Conservation (phyloP, 2,329 filamentous ascomycete species). For the Sporothrix luriei region DNA sequence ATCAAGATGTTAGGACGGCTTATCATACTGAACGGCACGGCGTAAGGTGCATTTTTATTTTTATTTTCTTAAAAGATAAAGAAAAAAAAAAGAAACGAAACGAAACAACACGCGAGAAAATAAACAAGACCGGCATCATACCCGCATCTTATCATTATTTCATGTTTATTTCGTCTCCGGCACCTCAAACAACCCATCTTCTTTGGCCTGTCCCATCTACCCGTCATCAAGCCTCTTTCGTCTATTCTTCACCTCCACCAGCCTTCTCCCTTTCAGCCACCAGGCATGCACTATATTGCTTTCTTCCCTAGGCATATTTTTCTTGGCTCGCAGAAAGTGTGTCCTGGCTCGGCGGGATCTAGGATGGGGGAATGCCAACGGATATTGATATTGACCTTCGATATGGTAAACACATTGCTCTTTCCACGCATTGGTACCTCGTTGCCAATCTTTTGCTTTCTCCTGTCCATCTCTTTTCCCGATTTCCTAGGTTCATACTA, state of each 20-base stretch:
- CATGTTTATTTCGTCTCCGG: constrained; percentile 15
- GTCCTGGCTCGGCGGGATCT: constrained; percentile 17
- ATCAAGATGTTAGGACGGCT: not conserved
- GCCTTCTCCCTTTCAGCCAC: constrained; percentile 15
- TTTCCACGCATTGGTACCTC: not conserved
- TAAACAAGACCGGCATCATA: constrained; percentile 17
- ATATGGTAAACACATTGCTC: constrained; percentile 18
- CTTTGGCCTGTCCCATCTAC: constrained; percentile 18
- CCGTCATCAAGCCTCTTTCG: constrained; percentile 16
- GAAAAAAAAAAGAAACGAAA: constrained; percentile 7
- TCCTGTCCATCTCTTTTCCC: not conserved
- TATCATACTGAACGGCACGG: not conserved
- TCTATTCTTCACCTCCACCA: not conserved
- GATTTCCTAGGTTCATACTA: not conserved
- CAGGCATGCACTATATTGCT: not conserved
- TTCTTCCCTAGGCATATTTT: constrained; percentile 21
- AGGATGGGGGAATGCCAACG: constrained; percentile 17
- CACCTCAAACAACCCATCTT: constrained; percentile 3
- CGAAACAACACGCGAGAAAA: not conserved
- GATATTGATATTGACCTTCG: constrained; percentile 5
- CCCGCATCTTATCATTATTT: not conserved
- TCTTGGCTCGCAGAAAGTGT: constrained; percentile 1
- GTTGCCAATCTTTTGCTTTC: constrained; percentile 4
- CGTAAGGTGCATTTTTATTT: not conserved
- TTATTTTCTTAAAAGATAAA: too few species aligned